phyloP scores from a whole-genome alignment of 2,329 filamentous ascomycete species.

The Penicillium sp. region DNA sequence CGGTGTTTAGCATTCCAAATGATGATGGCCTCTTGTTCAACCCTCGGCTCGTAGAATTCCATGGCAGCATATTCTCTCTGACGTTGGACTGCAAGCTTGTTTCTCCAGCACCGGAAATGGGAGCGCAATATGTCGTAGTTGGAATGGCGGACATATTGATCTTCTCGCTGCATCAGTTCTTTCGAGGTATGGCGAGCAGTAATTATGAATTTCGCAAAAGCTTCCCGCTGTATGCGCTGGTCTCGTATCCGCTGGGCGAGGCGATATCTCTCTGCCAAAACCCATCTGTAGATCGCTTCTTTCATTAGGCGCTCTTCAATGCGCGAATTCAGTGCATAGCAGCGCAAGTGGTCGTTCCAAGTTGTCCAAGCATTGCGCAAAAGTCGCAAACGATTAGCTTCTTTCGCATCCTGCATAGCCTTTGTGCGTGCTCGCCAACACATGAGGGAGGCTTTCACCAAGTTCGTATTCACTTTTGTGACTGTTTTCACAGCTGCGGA shows the following conservation, averaged over 20 bases:
- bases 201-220: slow-evolving; percentile 38
- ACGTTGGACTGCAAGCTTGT: slow-evolving; percentile 35
- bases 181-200: slow-evolving; percentile 36
- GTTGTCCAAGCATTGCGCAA: slow-evolving; percentile 55
- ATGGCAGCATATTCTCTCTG: slow-evolving; percentile 39
- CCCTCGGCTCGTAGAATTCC: slow-evolving; percentile 41
- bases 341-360: slow-evolving; percentile 61
- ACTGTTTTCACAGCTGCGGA: slow-evolving; percentile 42
- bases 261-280: slow-evolving; percentile 47
- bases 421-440: slow-evolving; percentile 48
- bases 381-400: slow-evolving; percentile 50
- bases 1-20: slow-evolving; percentile 35
- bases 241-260: slow-evolving; percentile 38
- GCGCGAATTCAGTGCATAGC: slow-evolving; percentile 47
- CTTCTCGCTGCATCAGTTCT: slow-evolving; percentile 34
- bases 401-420: slow-evolving; percentile 46
- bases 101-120: slow-evolving; percentile 35
- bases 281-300: slow-evolving; percentile 59
- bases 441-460: slow-evolving; percentile 45
- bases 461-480: slow-evolving; percentile 41
- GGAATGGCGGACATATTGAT: slow-evolving; percentile 30
- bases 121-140: slow-evolving; percentile 31
- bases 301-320: slow-evolving; percentile 55
- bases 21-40: slow-evolving; percentile 37
- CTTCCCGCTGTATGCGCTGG: slow-evolving; percentile 36